These are phyloP conservation scores for Wickerhamiella kazuoi DNA, from an alignment of 805 yeast genomes.

Conservation along the genomic window DNA sequence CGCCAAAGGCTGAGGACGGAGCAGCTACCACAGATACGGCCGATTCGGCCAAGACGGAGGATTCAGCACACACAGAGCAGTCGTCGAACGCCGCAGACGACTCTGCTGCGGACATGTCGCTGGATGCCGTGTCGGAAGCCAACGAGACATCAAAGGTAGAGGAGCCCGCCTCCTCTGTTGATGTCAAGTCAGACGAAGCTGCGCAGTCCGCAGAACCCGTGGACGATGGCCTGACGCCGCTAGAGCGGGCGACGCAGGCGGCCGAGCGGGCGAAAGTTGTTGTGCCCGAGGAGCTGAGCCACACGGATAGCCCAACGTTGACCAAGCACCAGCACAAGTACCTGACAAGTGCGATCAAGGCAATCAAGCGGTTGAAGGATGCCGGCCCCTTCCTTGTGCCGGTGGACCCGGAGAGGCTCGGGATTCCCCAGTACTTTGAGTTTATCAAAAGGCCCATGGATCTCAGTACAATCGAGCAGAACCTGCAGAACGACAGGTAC, in stretches of 20 bases:
- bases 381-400: constrained; percentile 81
- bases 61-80: not conserved
- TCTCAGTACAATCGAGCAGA: constrained; percentile 72
- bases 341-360: constrained; percentile 60
- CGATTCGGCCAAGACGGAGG: not conserved
- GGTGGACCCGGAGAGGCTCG: constrained; percentile 73
- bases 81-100: not conserved
- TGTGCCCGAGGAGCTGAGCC: constrained; percentile 16
- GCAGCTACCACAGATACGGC: not conserved
- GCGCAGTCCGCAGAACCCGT: not conserved
- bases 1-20: not conserved
- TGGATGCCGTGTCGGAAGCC: not conserved
- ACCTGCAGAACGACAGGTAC: constrained; percentile 53
- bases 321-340: constrained; percentile 64
- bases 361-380: constrained; percentile 78
- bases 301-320: constrained; percentile 13
- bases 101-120: not conserved
- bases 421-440: constrained; percentile 81
- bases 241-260: constrained; percentile 13
- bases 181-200: not conserved
- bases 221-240: constrained; percentile 7
- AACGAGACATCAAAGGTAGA: not conserved
- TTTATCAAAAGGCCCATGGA: constrained; percentile 84
- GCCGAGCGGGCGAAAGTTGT: constrained; percentile 11
- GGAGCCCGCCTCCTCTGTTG: not conserved